A percentile compares a stretch with the other conserved stretches of the same genome.
Evolutionary conservation across 2,329 filamentous ascomycete genomes (phyloP).

Genomic region (Cytospora piceae): DNA sequence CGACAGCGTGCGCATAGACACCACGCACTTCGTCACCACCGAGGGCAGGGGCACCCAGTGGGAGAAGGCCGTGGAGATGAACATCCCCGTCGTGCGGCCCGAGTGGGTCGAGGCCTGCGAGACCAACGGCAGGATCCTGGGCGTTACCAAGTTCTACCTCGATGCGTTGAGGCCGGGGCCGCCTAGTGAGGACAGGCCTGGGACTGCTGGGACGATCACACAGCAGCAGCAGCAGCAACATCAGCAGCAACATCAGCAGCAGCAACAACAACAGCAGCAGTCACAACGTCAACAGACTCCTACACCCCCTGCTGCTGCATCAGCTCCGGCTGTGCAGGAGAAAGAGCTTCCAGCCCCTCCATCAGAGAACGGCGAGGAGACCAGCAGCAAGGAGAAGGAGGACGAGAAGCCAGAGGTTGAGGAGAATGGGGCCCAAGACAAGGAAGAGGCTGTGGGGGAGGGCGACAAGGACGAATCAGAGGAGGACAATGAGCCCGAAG

Average conservation of each 20-base stretch:
- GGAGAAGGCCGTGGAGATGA: constrained; percentile 98
- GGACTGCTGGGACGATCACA: constrained; percentile 30
- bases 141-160: constrained; percentile 94
- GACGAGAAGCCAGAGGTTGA: constrained; percentile 33
- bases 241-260: constrained; percentile 26
- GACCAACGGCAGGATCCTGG: constrained; percentile 86
- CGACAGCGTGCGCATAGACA: constrained; percentile 91
- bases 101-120: constrained; percentile 99
- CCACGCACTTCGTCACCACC: constrained; percentile 96
- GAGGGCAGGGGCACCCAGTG: constrained; percentile 87
- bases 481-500: constrained; percentile 41
- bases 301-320: constrained; percentile 28
- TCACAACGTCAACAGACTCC: constrained; percentile 36
- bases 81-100: constrained; percentile 93
- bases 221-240: constrained; percentile 36
- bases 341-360: constrained; percentile 41
- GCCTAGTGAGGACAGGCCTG: constrained; percentile 39
- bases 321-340: constrained; percentile 35
- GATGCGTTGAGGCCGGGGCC: constrained; percentile 68
- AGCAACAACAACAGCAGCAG: constrained; percentile 31
- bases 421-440: constrained; percentile 34
- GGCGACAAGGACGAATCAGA: constrained; percentile 36
- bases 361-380: constrained; percentile 34
- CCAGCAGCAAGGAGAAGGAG: constrained; percentile 28
- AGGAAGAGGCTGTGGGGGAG: constrained; percentile 37